Evolutionary conservation across 805 yeast species (phyloP).

Genomic region (Brettanomyces bruxellensis): DNA sequence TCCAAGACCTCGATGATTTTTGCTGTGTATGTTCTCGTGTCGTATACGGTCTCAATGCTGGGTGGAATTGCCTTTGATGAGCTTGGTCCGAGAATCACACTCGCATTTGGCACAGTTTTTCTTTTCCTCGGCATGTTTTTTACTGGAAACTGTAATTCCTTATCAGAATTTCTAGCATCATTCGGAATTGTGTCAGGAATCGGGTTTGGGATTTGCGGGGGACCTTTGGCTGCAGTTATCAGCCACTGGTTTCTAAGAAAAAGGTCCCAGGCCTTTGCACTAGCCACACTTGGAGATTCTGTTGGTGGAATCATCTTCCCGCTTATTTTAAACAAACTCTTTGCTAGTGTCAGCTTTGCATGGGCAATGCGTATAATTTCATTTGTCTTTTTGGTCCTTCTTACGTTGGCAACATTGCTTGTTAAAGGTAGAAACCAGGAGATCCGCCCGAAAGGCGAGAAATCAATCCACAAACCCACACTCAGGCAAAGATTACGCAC

Average conservation of each 20-base stretch:
- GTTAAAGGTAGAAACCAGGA: conserved; percentile 32
- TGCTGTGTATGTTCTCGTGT: conserved; percentile 44
- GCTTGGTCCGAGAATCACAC: conserved; percentile 41
- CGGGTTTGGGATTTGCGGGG: conserved; percentile 51
- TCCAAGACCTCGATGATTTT: conserved; percentile 60
- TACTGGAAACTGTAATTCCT: conserved; percentile 37
- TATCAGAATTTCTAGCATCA: conserved; percentile 55
- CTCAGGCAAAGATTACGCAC: not conserved
- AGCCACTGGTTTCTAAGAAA: conserved; percentile 57
- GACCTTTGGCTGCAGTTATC: conserved; percentile 54
- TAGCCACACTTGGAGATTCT: conserved; percentile 45
- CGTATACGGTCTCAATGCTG: conserved; percentile 30
- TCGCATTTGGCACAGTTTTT: conserved; percentile 39
- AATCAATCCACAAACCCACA: not conserved
- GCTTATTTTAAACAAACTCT: conserved; percentile 39
- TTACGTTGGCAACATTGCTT: conserved; percentile 25
- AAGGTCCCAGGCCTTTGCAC: conserved; percentile 47
- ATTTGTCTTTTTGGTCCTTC: conserved; percentile 31
- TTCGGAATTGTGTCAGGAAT: conserved; percentile 50
- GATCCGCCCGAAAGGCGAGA: conserved; percentile 8
- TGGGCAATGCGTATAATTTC: conserved; percentile 49
- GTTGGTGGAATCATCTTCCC: conserved; percentile 49
- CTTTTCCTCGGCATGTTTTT: conserved; percentile 15
- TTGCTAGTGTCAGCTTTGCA: conserved; percentile 38
- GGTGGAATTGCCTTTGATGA: conserved; percentile 49